A percentile compares a stretch with the other conserved stretches of the same genome.
phyloP scores from a whole-genome alignment of 345 rosid species.

The Alliaria petiolata region DNA sequence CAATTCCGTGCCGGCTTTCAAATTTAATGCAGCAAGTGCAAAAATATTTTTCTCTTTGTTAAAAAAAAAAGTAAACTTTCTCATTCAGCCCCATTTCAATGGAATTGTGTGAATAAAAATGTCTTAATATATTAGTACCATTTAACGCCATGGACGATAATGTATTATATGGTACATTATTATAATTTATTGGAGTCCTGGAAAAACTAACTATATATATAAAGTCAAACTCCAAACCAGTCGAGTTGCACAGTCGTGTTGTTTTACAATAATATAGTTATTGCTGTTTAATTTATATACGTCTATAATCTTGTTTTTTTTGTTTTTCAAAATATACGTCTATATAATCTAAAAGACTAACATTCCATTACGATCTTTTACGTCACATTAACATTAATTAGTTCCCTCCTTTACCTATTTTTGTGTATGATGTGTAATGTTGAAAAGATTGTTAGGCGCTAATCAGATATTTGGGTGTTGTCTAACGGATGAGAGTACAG shows the following conservation, averaged over 20 bases:
- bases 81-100: neutral
- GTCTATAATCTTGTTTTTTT: too few relatives aligned
- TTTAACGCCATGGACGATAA: neutral
- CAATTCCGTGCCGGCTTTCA: constrained; percentile 10
- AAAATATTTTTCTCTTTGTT: neutral
- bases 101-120: neutral
- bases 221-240: neutral
- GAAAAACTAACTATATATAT: constrained; percentile 8
- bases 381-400: neutral
- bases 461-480: neutral
- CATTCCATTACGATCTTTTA: neutral
- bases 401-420: neutral
- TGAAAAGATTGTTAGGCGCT: neutral
- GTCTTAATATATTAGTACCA: neutral
- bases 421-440: neutral
- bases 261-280: neutral
- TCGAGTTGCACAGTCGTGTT: neutral
- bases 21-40: constrained; percentile 9
- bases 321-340: too few relatives aligned
- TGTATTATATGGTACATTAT: neutral
- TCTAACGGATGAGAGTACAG: neutral
- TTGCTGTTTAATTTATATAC: neutral
- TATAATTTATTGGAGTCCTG: constrained; percentile 3
- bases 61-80: neutral
- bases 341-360: neutral